Percentiles rank a stretch among this genome's conserved stretches.
Conservation (phyloP, 2,329 filamentous ascomycete species). For the Claviceps spartinae region DNA sequence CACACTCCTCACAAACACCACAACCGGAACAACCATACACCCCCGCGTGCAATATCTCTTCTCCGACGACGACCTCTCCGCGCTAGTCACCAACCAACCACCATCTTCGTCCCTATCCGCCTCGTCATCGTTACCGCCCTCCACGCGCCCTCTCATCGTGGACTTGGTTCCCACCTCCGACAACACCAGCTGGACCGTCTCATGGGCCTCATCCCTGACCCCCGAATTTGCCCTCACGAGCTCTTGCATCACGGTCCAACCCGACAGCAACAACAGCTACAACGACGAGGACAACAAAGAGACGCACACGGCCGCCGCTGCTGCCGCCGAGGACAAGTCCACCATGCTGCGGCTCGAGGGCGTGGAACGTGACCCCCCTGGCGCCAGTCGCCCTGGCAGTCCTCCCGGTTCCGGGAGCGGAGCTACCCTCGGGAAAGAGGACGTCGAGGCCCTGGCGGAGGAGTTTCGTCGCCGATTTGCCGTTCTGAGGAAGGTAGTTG, state of each 20-base stretch:
- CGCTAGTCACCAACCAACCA: constrained; percentile 46
- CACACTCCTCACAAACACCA: constrained; percentile 64
- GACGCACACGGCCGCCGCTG: background rate
- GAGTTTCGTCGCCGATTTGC: constrained; percentile 46
- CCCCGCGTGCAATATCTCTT: constrained; percentile 88
- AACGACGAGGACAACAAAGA: background rate
- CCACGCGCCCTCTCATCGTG: constrained; percentile 37
- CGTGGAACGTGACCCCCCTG: constrained; percentile 23
- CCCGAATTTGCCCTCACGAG: constrained; percentile 53
- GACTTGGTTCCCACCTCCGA: constrained; percentile 34
- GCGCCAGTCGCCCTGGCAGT: constrained; percentile 10
- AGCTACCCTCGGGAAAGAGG: constrained; percentile 25
- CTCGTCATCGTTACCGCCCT: constrained; percentile 36
- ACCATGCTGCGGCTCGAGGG: constrained; percentile 24
- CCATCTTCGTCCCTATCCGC: constrained; percentile 31
- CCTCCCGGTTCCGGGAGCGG: constrained; percentile 18
- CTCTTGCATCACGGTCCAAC: constrained; percentile 28
- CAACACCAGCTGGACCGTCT: constrained; percentile 38
- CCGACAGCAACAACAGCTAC: constrained; percentile 16
- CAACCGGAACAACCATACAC: constrained; percentile 63
- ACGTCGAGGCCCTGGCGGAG: constrained; percentile 37
- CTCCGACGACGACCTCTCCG: constrained; percentile 76
- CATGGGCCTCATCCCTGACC: constrained; percentile 58
- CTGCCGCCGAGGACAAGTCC: constrained; percentile 13
- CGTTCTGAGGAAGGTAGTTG: constrained; percentile 38